A percentile compares a stretch with the other conserved stretches of the same genome.
phyloP scores from a whole-genome alignment of 2,329 filamentous ascomycete genomes.

The Aspergillus terreus region DNA sequence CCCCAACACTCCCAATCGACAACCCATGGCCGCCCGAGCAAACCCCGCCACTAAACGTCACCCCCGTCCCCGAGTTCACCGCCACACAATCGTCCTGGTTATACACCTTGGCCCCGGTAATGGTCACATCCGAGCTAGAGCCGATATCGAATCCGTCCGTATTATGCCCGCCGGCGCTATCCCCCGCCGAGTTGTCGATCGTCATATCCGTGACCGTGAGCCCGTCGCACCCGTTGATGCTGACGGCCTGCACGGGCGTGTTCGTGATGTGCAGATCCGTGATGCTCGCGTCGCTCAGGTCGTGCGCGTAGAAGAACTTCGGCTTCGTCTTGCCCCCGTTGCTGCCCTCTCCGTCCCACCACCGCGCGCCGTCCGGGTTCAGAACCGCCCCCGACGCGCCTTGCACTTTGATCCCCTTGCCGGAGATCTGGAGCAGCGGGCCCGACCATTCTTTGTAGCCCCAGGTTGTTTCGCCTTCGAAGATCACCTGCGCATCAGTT shows the following conservation, averaged over 20 bases:
- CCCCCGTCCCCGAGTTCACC: conserved; percentile 26
- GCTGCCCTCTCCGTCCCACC: conserved; percentile 60
- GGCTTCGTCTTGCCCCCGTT: conserved; percentile 63
- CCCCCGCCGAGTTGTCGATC: conserved; percentile 57
- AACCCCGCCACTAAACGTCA: conserved; percentile 20
- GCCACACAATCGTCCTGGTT: conserved; percentile 41
- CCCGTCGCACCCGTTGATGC: conserved; percentile 41
- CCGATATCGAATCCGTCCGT: conserved; percentile 50
- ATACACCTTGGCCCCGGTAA: conserved; percentile 42
- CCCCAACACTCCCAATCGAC: conserved; percentile 39
- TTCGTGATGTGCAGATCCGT: conserved; percentile 29
- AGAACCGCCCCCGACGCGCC: conserved; percentile 45
- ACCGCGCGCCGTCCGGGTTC: conserved; percentile 54
- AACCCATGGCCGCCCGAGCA: conserved; percentile 40
- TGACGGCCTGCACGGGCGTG: conserved; percentile 35
- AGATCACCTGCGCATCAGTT: conserved; percentile 46
- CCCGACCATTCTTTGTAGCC: conserved; percentile 64
- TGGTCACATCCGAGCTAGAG: conserved; percentile 46
- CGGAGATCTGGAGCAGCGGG: conserved; percentile 60
- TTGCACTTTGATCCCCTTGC: conserved; percentile 52
- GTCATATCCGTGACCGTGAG: conserved; percentile 51
- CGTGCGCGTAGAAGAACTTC: conserved; percentile 56
- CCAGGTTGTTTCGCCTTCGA: conserved; percentile 64
- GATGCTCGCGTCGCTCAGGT: conserved; percentile 27
- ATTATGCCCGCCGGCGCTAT: conserved; percentile 37